A percentile compares a stretch with the other conserved stretches of the same genome.
These are phyloP conservation scores for Sutorius eximius DNA, from an alignment of 1,284 basidiomycete genomes.

Conservation along the genomic window DNA sequence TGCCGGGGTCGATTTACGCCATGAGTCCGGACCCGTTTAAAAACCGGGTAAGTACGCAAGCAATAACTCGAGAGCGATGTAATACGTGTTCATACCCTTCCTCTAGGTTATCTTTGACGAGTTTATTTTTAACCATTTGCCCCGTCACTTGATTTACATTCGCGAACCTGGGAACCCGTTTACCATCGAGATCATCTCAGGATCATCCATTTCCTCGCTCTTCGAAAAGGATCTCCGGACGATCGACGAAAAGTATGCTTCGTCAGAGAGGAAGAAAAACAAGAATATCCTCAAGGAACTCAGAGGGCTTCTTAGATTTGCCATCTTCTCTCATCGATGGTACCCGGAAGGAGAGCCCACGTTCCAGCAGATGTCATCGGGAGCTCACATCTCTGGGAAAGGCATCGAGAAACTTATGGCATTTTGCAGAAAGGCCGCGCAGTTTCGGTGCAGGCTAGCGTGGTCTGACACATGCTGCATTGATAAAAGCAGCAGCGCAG, in stretches of 20 bases:
- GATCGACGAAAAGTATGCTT: slow-evolving; percentile 8
- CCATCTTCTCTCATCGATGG: slow-evolving; percentile 24
- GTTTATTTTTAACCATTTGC: slow-evolving; percentile 19
- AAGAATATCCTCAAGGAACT: slow-evolving; percentile 2
- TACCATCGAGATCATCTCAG: slow-evolving; percentile 13
- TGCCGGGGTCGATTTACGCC: background rate
- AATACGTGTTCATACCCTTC: background rate
- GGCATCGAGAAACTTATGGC: slow-evolving; percentile 15
- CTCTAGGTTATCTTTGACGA: slow-evolving; percentile 18
- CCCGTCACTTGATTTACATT: slow-evolving; percentile 12
- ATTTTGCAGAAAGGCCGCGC: slow-evolving; percentile 14
- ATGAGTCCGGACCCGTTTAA: background rate
- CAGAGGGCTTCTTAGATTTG: slow-evolving; percentile 9
- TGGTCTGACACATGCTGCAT: slow-evolving; percentile 28
- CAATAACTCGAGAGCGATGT: background rate
- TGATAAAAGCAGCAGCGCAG: slow-evolving; percentile 22
- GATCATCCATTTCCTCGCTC: slow-evolving; percentile 8
- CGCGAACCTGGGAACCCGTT: background rate
- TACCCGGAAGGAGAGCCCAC: slow-evolving; percentile 15
- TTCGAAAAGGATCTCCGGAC: slow-evolving; percentile 11
- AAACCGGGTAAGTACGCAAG: background rate
- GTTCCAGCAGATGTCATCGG: slow-evolving; percentile 1
- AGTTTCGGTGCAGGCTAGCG: slow-evolving; percentile 17
- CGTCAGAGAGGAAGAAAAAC: background rate
- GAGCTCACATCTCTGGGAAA: slow-evolving; percentile 1